These are phyloP conservation scores for Trametes sp. DNA, from an alignment of 1,284 basidiomycete species.

Conservation along the genomic window DNA sequence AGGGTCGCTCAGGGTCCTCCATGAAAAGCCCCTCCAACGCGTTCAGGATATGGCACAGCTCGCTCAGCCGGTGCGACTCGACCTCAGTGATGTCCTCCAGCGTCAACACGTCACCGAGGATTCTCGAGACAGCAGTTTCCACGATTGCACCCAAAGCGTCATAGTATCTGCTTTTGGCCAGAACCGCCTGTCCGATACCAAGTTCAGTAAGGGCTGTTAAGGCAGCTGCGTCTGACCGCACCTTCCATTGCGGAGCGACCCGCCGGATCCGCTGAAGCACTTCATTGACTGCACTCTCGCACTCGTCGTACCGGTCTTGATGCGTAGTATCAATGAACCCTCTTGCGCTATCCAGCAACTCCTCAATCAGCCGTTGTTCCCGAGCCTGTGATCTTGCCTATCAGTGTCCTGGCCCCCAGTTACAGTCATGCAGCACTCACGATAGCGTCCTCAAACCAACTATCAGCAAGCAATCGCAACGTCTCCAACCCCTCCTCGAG, in stretches of 20 bases:
- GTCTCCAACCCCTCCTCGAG: slow-evolving; percentile 57
- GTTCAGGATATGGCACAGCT: slow-evolving; percentile 82
- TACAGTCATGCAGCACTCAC: slow-evolving; percentile 51
- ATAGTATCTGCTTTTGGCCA: slow-evolving; percentile 73
- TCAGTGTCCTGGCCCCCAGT: slow-evolving; percentile 2
- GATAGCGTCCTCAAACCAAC: slow-evolving; percentile 73
- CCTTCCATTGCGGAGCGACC: slow-evolving; percentile 78
- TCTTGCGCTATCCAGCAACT: slow-evolving; percentile 65
- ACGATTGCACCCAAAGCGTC: slow-evolving; percentile 77
- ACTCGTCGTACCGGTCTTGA: slow-evolving; percentile 80
- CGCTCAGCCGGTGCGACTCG: slow-evolving; percentile 86
- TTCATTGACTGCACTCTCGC: slow-evolving; percentile 75
- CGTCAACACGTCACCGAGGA: slow-evolving; percentile 80
- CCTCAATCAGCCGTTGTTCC: slow-evolving; percentile 53
- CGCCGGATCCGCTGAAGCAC: slow-evolving; percentile 73
- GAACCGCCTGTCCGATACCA: slow-evolving; percentile 51
- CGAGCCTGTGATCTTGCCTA: slow-evolving; percentile 42
- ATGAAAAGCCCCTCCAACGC: slow-evolving; percentile 84
- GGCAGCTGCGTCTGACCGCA: slow-evolving; percentile 41
- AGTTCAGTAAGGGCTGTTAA: not conserved
- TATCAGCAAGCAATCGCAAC: slow-evolving; percentile 63
- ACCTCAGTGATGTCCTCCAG: slow-evolving; percentile 91
- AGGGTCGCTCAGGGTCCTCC: slow-evolving; percentile 70
- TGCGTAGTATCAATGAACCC: slow-evolving; percentile 79
- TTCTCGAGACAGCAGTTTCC: slow-evolving; percentile 72